Conservation (phyloP, 73 alveolate species). For the Paramecium bursaria region DNA sequence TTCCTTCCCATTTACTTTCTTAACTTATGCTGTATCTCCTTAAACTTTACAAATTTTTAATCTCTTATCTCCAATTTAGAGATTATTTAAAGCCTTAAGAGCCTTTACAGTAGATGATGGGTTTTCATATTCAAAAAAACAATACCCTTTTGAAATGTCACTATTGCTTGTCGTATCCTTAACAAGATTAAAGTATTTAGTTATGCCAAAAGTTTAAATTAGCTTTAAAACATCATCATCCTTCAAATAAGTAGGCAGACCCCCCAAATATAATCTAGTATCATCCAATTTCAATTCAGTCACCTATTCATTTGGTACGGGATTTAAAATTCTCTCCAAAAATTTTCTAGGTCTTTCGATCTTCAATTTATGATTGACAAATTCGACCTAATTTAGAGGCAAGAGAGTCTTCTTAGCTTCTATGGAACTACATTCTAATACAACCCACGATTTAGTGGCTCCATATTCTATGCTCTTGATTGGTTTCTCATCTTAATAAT, state of each 20-base stretch:
- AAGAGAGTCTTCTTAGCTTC: slow-evolving; percentile 46
- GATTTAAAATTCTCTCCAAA: slow-evolving; percentile 60
- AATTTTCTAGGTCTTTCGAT: slow-evolving; percentile 57
- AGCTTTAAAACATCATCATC: slow-evolving; percentile 90
- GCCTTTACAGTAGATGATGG: slow-evolving; percentile 91
- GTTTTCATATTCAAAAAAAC: slow-evolving; percentile 94
- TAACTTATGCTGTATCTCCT: slow-evolving; percentile 69
- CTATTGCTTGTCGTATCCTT: slow-evolving; percentile 80
- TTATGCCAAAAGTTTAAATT: slow-evolving; percentile 90
- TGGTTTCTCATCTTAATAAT: slow-evolving; percentile 31
- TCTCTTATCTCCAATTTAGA: slow-evolving; percentile 89
- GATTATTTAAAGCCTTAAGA: slow-evolving; percentile 87
- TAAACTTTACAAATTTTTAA: slow-evolving; percentile 87
- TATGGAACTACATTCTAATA: slow-evolving; percentile 9
- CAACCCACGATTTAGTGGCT: slow-evolving; percentile 56
- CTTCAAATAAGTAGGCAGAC: slow-evolving; percentile 85
- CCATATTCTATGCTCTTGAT: slow-evolving; percentile 50
- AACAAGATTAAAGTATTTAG: slow-evolving; percentile 87
- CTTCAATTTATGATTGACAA: slow-evolving; percentile 35
- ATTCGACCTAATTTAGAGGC: slow-evolving; percentile 23
- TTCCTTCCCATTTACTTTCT: slow-evolving; percentile 77
- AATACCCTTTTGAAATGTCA: slow-evolving; percentile 87
- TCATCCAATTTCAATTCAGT: slow-evolving; percentile 70
- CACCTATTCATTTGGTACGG: slow-evolving; percentile 39
- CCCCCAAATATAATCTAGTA: slow-evolving; percentile 91